These are phyloP conservation scores for Teunomyces funiuensis DNA, from an alignment of 805 yeast genomes.

Conservation along the genomic window DNA sequence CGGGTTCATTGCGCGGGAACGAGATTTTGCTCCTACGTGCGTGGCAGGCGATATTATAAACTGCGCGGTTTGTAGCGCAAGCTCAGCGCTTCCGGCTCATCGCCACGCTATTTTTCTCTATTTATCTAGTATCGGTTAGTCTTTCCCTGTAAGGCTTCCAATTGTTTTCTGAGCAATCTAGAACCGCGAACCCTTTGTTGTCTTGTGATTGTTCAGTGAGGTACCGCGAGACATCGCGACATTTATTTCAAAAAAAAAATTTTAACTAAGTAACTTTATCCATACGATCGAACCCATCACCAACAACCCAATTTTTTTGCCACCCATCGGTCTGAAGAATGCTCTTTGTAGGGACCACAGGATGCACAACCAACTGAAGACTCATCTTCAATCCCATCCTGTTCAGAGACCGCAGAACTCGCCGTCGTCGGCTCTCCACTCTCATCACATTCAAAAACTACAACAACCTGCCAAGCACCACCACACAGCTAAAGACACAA, in stretches of 20 bases:
- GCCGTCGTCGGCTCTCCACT: not conserved
- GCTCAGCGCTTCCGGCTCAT: too few species aligned
- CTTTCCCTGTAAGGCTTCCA: too few species aligned
- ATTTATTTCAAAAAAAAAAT: conserved; percentile 2
- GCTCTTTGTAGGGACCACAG: conserved; percentile 5
- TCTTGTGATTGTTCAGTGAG: not conserved
- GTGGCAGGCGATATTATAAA: too few species aligned
- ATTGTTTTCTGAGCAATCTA: not conserved
- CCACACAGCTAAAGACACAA: not conserved
- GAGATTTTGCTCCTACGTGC: too few species aligned
- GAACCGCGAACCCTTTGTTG: not conserved
- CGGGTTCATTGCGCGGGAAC: not conserved
- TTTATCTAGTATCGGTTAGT: not conserved
- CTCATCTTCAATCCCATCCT: conserved; percentile 4
- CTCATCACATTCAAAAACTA: not conserved
- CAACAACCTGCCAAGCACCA: not conserved
- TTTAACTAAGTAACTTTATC: conserved; percentile 1
- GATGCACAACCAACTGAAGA: conserved; percentile 5
- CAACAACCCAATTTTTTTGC: not conserved
- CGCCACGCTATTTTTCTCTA: too few species aligned
- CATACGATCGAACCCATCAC: not conserved
- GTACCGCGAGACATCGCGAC: conserved; percentile 2
- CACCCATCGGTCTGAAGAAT: conserved; percentile 2
- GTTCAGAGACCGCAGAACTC: not conserved
- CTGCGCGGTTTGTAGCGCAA: too few species aligned